Percentiles rank a stretch among this genome's conserved stretches.
Evolutionary conservation across 345 rosid genomes (phyloP).

Genomic region (Jatropha curcas): DNA sequence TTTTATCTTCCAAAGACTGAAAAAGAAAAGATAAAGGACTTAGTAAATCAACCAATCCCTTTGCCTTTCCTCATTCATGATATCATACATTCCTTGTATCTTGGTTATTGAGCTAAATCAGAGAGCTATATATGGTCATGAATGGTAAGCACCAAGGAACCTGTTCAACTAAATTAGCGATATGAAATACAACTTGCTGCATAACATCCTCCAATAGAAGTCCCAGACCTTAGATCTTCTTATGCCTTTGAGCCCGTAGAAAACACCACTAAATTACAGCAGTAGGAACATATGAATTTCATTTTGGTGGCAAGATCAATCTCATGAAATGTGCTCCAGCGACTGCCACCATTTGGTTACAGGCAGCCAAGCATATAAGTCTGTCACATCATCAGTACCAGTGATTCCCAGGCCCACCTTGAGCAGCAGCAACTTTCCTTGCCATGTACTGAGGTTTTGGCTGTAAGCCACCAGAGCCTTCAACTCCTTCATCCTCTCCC

Average conservation of each 20-base stretch:
- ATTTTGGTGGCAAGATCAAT: conserved; percentile 13
- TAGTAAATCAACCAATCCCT: conserved; percentile 2
- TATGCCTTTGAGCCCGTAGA: neutral
- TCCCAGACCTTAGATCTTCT: conserved; percentile 6
- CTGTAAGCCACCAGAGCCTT: conserved; percentile 63
- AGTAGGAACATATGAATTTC: conserved; percentile 9
- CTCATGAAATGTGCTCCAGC: neutral
- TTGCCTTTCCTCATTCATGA: conserved; percentile 20
- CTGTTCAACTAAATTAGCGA: conserved; percentile 28
- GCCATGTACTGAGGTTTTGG: conserved; percentile 79
- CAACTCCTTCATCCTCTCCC: conserved; percentile 67
- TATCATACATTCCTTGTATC: conserved; percentile 1
- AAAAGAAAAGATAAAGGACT: conserved; percentile 4
- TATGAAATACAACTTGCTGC: conserved; percentile 26
- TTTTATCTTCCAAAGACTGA: conserved; percentile 15
- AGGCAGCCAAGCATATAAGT: conserved; percentile 6
- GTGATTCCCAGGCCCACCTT: conserved; percentile 63
- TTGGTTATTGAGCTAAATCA: conserved; percentile 19
- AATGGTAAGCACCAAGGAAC: conserved; percentile 15
- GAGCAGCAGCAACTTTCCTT: conserved; percentile 83
- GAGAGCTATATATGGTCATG: conserved; percentile 9
- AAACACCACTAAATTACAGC: conserved; percentile 3
- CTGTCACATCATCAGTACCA: conserved; percentile 55
- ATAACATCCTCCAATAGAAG: conserved; percentile 13
- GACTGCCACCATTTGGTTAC: conserved; percentile 1